Base-by-base conservation (phyloP, 2,329 filamentous ascomycete species). In the Neonectria faginata region DNA sequence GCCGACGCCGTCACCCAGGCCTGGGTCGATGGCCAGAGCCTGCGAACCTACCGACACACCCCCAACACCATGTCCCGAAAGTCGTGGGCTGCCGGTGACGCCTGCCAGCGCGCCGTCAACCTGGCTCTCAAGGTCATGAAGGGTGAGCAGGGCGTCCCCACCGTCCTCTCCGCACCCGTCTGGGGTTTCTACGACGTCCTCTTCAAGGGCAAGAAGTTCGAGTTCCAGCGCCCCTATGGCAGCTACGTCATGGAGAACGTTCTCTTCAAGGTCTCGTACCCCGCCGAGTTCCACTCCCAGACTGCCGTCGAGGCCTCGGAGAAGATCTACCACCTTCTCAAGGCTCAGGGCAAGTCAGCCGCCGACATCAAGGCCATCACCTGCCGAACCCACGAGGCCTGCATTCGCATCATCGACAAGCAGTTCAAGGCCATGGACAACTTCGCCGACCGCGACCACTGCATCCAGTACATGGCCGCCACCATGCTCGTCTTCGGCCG, bases 181-280 rank as follows among this genome's bases (percentile, higher is more conserved):
- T 99, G 96, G 96, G 96, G 96, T 65, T 99, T 98, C 88, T 99
- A 99, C 83, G 96, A 99, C 78, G 94, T 98, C 70, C 88, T 97
- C 69, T 99, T 98, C 87, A 93, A 94, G 85, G 94, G 94, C 82
- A 93, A 97, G 76, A 92, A 92, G 82, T 99, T 99, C 79, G 85
- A 94, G 80, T 99, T 97, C 87, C 95, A 98, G 86, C 90, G 96
- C 68, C 89, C 91, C 64, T 99, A 99, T 78, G 95, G 94, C 78
- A 97, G 92, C 86, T 99, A 99, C 81, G 96, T 99, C 72, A 99
- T 99, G 96, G 96, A 99, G 89, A 99, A 98, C 77, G 94, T 99
- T 66, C 90, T 99, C 69, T 99, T 99, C 91, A 99, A 99, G 89
- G 96, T 99, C 66, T 99, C 96, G 50, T 98, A 97, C 80, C 95